Percentiles rank a stretch among this genome's conserved stretches.
These are phyloP conservation scores for Phytopythium litorale DNA, from an alignment of 352 stramenopile genomes.

Conservation along the genomic window DNA sequence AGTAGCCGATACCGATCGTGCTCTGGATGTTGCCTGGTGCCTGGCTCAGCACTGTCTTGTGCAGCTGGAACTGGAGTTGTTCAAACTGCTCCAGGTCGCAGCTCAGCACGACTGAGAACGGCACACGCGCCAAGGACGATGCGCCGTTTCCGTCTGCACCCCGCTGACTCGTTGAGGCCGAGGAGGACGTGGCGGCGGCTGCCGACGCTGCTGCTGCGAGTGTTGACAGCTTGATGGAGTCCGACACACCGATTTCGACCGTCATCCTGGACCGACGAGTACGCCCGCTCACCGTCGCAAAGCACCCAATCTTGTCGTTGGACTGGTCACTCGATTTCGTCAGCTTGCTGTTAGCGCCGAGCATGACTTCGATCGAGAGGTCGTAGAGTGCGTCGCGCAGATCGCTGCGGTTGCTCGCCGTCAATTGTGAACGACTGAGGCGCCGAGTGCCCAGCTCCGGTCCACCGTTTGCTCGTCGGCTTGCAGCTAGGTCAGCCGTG, in stretches of 20 bases:
- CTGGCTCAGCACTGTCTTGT: slow-evolving; percentile 45
- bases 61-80: slow-evolving; percentile 64
- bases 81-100: slow-evolving; percentile 53
- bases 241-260: slow-evolving; percentile 58
- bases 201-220: slow-evolving; percentile 21
- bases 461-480: slow-evolving; percentile 5
- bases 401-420: slow-evolving; percentile 2
- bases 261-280: slow-evolving; percentile 31
- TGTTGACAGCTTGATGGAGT: slow-evolving; percentile 53
- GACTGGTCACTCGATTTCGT: slow-evolving; percentile 26
- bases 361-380: slow-evolving; percentile 53
- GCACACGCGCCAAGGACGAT: slow-evolving; percentile 24
- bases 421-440: slow-evolving; percentile 5
- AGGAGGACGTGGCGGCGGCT: slow-evolving; percentile 9
- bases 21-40: slow-evolving; percentile 33
- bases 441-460: neutral
- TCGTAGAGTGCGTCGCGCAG: slow-evolving; percentile 24
- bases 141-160: neutral
- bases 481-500: slow-evolving; percentile 3
- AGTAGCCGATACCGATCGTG: slow-evolving; percentile 49
- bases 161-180: neutral
- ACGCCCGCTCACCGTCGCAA: slow-evolving; percentile 51
- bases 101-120: slow-evolving; percentile 57
- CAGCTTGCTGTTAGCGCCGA: slow-evolving; percentile 51
- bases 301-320: slow-evolving; percentile 47